These are phyloP conservation scores for Agapanthus africanus DNA, from an alignment of 106 monocot genomes.

Conservation along the genomic window DNA sequence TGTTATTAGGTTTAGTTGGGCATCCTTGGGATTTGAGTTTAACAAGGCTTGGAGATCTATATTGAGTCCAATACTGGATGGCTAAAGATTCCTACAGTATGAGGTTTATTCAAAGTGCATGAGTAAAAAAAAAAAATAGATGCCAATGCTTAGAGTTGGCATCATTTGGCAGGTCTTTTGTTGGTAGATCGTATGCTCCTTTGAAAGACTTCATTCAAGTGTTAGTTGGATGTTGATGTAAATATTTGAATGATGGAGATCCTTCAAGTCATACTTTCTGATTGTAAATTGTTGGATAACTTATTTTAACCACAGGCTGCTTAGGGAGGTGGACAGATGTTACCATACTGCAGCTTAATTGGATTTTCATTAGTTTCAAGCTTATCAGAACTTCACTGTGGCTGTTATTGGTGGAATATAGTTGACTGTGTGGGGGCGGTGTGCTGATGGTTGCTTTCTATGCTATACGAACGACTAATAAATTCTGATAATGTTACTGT, in stretches of 20 bases:
- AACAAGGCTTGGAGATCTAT: slow-evolving; percentile 2
- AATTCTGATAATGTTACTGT: background rate
- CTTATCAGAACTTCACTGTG: background rate
- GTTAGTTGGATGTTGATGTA: background rate
- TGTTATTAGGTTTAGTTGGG: slow-evolving; percentile 11
- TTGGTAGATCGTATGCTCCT: background rate
- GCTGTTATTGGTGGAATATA: slow-evolving; percentile 1
- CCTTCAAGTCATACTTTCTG: background rate
- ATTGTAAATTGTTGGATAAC: background rate
- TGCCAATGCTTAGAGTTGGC: background rate
- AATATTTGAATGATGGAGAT: background rate
- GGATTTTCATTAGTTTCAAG: background rate
- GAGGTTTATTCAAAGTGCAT: background rate
- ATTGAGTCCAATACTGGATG: background rate
- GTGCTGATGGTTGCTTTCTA: background rate
- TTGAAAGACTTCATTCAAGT: background rate
- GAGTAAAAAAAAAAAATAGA: background rate
- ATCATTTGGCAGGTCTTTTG: background rate
- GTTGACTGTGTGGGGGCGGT: background rate
- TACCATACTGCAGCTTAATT: background rate
- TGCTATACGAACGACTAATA: background rate
- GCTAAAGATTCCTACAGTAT: background rate
- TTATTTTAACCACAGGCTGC: background rate
- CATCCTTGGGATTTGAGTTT: background rate
- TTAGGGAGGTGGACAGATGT: background rate